phyloP scores from a whole-genome alignment of 2,329 filamentous ascomycete genomes.

The Penicillium psychrosexuale region DNA sequence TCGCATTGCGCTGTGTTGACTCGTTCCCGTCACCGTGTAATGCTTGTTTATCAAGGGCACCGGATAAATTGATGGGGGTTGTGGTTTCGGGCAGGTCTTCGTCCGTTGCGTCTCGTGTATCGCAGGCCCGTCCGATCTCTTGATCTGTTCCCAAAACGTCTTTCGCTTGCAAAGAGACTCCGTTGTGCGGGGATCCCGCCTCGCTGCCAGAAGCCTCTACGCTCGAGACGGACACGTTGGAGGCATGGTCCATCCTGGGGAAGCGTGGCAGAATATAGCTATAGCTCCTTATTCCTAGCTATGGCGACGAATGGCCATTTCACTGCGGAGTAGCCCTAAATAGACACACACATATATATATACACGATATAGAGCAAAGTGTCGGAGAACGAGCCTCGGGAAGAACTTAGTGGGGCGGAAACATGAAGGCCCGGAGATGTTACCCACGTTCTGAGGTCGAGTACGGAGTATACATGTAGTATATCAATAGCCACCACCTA shows the following conservation, averaged over 20 bases:
- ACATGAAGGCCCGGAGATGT: background rate
- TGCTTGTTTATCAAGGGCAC: constrained; percentile 20
- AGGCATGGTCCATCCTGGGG: constrained; percentile 33
- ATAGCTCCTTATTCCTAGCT: background rate
- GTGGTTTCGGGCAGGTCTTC: constrained; percentile 8
- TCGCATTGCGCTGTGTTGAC: background rate
- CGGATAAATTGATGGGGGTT: constrained; percentile 19
- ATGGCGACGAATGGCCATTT: constrained; percentile 2
- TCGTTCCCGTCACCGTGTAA: constrained; percentile 9
- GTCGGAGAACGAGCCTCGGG: background rate
- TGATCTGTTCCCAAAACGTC: constrained; percentile 6
- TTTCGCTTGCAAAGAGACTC: constrained; percentile 4
- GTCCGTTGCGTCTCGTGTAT: constrained; percentile 4
- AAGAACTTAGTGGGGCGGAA: constrained; percentile 1
- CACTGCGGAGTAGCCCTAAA: background rate
- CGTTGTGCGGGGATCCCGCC: constrained; percentile 13
- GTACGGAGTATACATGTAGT: background rate
- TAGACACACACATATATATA: background rate
- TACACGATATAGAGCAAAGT: background rate
- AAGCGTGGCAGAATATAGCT: constrained; percentile 4
- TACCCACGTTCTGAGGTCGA: background rate
- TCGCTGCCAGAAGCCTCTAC: constrained; percentile 14
- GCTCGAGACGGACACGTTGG: constrained; percentile 23
- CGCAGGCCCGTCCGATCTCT: background rate
- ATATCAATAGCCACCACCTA: background rate